Conservation (phyloP, 768 basidiomycete genomes). For the Hydnum rufescens region DNA sequence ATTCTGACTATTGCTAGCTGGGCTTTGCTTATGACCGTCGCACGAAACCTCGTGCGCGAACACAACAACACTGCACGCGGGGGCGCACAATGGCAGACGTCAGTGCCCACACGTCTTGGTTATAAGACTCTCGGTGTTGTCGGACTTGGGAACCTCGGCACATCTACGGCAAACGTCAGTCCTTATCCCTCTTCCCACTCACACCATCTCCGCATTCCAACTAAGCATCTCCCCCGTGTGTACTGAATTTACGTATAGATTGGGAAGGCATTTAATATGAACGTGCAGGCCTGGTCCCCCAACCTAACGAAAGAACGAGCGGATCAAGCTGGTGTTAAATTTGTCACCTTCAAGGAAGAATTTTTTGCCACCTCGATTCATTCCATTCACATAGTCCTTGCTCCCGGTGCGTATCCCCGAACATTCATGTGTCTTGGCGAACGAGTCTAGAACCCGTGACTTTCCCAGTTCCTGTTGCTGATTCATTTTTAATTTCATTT, state of each 20-base stretch:
- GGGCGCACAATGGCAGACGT: constrained; percentile 34
- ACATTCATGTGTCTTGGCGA: no score
- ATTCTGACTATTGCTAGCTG: constrained; percentile 20
- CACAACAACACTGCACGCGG: constrained; percentile 27
- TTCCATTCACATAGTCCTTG: constrained; percentile 39
- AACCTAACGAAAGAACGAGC: constrained; percentile 40
- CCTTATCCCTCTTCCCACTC: constrained; percentile 5
- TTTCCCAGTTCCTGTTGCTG: no score
- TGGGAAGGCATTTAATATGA: constrained; percentile 39
- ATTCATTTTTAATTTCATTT: not conserved
- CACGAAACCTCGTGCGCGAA: constrained; percentile 30
- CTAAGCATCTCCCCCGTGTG: not conserved
- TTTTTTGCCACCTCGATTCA: constrained; percentile 36
- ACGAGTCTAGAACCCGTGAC: no score
- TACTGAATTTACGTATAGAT: constrained; percentile 21
- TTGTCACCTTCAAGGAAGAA: constrained; percentile 29
- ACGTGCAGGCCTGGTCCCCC: constrained; percentile 43
- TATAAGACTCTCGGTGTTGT: constrained; percentile 41
- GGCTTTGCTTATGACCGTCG: constrained; percentile 36
- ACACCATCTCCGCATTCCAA: not conserved
- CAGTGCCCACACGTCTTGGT: constrained; percentile 29
- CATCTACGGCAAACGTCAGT: constrained; percentile 28
- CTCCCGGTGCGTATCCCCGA: constrained; percentile 28
- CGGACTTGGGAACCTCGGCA: constrained; percentile 40
- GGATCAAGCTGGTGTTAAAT: constrained; percentile 30